A percentile compares a stretch with the other conserved stretches of the same genome.
Conservation (phyloP, 164 flowering plant species). For the Macadamia integrifolia region DNA sequence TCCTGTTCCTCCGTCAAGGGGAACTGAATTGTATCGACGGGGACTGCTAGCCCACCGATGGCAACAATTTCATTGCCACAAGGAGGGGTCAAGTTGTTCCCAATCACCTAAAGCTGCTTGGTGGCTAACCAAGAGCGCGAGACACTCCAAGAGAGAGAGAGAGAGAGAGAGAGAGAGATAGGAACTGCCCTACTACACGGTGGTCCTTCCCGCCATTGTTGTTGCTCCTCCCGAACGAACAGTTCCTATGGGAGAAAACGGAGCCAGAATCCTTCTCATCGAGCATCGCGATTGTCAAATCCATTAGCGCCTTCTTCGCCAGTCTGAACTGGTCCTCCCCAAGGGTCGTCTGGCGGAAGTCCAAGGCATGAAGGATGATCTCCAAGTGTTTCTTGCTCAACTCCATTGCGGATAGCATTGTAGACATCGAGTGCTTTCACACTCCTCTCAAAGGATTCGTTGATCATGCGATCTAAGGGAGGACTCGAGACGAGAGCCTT, state of each 20-base stretch:
- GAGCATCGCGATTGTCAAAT: constrained; percentile 62
- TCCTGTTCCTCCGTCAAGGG: constrained; percentile 11
- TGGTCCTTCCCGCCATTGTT: constrained; percentile 20
- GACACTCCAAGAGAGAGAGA: too few relatives aligned
- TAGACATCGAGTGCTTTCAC: constrained; percentile 74
- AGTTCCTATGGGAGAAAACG: too few relatives aligned
- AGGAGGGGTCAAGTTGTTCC: constrained; percentile 10
- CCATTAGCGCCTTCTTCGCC: constrained; percentile 75
- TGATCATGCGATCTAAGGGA: constrained; percentile 53
- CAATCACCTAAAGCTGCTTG: constrained; percentile 78
- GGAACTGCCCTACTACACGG: constrained; percentile 29
- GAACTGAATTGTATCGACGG: constrained; percentile 61
- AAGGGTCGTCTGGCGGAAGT: constrained; percentile 8
- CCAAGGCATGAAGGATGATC: constrained; percentile 57
- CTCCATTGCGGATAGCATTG: constrained; percentile 79
- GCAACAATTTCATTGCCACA: constrained; percentile 52
- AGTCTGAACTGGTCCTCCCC: constrained; percentile 84
- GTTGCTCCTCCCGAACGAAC: too few relatives aligned
- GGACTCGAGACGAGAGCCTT: constrained; percentile 22
- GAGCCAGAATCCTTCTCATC: too few relatives aligned
- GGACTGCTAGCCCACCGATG: constrained; percentile 51
- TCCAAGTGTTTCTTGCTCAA: constrained; percentile 75
- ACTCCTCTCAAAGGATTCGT: not conserved
- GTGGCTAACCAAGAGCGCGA: constrained; percentile 24
- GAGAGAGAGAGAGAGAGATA: too few relatives aligned